phyloP scores from a whole-genome alignment of 176 grass and related monocot genomes.

The Musa beccarii region DNA sequence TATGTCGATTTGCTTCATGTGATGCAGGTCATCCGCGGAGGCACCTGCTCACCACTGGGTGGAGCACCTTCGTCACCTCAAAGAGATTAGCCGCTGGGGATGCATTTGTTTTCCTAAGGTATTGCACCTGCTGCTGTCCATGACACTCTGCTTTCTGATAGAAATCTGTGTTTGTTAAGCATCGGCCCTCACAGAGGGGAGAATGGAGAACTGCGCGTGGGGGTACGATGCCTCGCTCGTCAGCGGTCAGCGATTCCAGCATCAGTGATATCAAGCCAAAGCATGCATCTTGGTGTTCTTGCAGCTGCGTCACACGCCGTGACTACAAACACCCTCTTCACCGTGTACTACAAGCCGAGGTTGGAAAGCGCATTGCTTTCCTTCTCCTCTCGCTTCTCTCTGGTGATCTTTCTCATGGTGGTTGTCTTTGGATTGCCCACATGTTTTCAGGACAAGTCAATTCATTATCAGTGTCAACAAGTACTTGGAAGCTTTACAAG shows the following conservation, averaged over 20 bases:
- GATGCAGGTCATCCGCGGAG: constrained; percentile 66
- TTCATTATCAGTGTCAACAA: constrained; percentile 51
- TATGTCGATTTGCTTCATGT: constrained; percentile 8
- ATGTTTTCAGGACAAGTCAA: constrained; percentile 44
- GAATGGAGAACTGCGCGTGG: constrained; percentile 68
- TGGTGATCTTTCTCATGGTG: background rate
- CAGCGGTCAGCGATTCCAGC: constrained; percentile 72
- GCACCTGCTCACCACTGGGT: constrained; percentile 84
- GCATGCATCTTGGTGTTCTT: constrained; percentile 93
- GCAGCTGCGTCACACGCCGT: constrained; percentile 89
- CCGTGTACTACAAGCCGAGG: constrained; percentile 93
- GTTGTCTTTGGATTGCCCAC: constrained; percentile 9
- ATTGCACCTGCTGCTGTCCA: background rate
- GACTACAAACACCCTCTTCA: constrained; percentile 60
- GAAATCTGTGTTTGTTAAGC: too few species aligned
- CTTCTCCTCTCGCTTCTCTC: background rate
- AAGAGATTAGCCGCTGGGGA: constrained; percentile 91
- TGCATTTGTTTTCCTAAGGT: constrained; percentile 92
- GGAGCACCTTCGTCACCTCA: constrained; percentile 90
- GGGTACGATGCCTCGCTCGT: constrained; percentile 57
- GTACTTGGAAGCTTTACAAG: constrained; percentile 34
- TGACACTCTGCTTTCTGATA: too few species aligned
- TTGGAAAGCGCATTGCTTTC: constrained; percentile 10
- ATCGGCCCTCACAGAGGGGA: constrained; percentile 31
- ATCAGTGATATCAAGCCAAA: constrained; percentile 92